Conservation (phyloP, 257 asterid species). For the Solanum clarkiae region DNA sequence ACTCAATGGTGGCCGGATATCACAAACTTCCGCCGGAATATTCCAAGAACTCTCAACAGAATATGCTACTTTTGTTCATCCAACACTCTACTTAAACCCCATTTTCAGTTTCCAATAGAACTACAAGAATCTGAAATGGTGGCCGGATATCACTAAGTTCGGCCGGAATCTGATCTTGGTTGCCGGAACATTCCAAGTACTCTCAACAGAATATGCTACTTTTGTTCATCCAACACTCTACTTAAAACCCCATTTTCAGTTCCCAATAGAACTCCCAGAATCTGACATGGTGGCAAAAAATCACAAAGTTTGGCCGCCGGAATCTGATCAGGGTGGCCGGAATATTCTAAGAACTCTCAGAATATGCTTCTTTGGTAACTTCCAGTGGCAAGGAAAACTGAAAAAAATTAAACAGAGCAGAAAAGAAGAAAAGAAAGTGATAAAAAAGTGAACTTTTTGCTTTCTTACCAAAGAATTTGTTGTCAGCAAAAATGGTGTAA, state of each 20-base stretch:
- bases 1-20: background rate
- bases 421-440: background rate
- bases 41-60: background rate
- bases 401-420: background rate
- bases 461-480: background rate
- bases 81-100: background rate
- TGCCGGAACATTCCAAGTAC: background rate
- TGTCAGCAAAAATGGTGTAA: background rate
- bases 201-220: background rate
- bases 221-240: background rate
- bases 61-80: background rate
- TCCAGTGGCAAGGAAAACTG: background rate
- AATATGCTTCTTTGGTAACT: background rate
- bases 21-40: background rate
- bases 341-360: background rate
- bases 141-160: background rate
- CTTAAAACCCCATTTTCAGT: background rate
- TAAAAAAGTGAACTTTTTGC: background rate
- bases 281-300: background rate
- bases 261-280: background rate
- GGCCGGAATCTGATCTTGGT: background rate
- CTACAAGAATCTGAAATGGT: background rate
- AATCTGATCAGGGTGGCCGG: background rate
- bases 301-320: background rate
- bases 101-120: background rate